Evolutionary conservation across 257 asterid species (phyloP).

Genomic region (Solanum habrochaites): DNA sequence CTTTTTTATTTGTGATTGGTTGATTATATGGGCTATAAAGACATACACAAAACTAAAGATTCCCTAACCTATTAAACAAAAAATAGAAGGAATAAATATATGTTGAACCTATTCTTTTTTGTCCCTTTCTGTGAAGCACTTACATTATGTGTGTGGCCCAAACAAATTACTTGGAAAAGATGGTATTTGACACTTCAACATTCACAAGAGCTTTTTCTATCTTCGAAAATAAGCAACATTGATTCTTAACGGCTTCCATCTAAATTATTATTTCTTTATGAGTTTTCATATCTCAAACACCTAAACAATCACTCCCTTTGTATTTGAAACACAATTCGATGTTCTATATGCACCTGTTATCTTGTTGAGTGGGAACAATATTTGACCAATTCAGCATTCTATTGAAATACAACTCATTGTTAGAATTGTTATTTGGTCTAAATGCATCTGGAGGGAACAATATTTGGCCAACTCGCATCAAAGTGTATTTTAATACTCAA

Average conservation of each 20-base stretch:
- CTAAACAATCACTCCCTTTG: too few relatives aligned
- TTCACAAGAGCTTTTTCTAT: not conserved
- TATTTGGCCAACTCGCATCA: too few relatives aligned
- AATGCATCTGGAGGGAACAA: not conserved
- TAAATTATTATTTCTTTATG: too few relatives aligned
- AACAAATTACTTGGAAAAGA: not conserved
- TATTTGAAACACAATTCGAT: not conserved
- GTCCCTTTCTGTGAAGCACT: not conserved
- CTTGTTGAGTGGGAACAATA: not conserved
- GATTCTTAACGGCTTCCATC: not conserved
- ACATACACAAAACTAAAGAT: not conserved
- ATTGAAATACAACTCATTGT: not conserved
- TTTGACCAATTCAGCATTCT: not conserved
- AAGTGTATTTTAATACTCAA: not conserved
- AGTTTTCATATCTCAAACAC: too few relatives aligned
- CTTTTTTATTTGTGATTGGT: not conserved
- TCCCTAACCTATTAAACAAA: not conserved
- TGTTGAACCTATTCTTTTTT: not conserved
- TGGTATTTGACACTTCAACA: not conserved
- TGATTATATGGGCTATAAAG: not conserved
- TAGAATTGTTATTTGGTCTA: not conserved
- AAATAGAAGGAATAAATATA: not conserved
- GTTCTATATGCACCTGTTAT: rapidly evolving
- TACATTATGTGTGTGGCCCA: not conserved
- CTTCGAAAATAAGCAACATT: not conserved